These are phyloP conservation scores for Martiniozyma asiatica DNA, from an alignment of 1,139 yeast species.

Conservation along the genomic window DNA sequence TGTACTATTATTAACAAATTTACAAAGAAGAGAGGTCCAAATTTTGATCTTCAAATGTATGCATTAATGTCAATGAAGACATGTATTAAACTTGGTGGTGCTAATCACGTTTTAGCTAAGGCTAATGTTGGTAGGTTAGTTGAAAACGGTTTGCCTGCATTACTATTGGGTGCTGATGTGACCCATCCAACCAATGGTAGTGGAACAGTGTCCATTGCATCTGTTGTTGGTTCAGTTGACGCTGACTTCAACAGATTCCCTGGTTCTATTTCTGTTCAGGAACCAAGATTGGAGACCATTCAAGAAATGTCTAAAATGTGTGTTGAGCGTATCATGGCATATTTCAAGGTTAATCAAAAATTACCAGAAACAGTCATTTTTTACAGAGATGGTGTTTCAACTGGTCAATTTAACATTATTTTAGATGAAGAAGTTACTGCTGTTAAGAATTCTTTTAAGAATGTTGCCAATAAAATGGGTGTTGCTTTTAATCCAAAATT, in stretches of 20 bases:
- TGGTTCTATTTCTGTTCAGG: conserved; percentile 20
- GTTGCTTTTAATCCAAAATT: conserved; percentile 18
- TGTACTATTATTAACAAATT: conserved; percentile 17
- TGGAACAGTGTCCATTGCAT: conserved; percentile 19
- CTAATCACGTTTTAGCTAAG: conserved; percentile 13
- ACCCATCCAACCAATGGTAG: conserved; percentile 21
- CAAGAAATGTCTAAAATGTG: conserved; percentile 18
- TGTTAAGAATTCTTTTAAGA: conserved; percentile 16
- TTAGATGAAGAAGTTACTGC: conserved; percentile 20
- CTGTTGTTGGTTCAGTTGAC: conserved; percentile 21
- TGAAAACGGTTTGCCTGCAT: conserved; percentile 12
- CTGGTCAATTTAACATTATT: conserved; percentile 20
- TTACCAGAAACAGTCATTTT: conserved; percentile 19
- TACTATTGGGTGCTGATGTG: conserved; percentile 23
- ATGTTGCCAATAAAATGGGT: conserved; percentile 10
- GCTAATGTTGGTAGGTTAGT: conserved; percentile 10
- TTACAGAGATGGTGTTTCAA: conserved; percentile 24
- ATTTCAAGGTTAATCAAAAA: conserved; percentile 13
- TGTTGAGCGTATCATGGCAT: conserved; percentile 17
- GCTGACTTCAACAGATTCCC: conserved; percentile 18
- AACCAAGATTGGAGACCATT: conserved; percentile 18
- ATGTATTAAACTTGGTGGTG: conserved; percentile 17
- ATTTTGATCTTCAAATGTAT: conserved; percentile 16
- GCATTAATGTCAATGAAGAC: conserved; percentile 18
- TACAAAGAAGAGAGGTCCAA: conserved; percentile 13